Conservation (phyloP, 768 basidiomycete species). For the Amanita molliuscula region DNA sequence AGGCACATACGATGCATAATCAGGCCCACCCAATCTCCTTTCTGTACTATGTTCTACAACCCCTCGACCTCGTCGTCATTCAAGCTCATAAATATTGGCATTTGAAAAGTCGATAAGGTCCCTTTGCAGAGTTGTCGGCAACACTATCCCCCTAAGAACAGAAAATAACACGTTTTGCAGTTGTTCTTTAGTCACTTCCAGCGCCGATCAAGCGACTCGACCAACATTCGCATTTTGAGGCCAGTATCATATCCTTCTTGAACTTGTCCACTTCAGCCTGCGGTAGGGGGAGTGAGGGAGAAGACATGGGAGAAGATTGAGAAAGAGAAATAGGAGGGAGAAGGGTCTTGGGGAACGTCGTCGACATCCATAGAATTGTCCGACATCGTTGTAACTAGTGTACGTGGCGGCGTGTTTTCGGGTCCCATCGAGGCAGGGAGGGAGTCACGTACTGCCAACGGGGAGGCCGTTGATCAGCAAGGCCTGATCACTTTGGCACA, state of each 20-base stretch:
- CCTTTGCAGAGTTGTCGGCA: neutral
- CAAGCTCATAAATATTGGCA: no score
- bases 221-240: no score
- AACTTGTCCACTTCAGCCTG: neutral
- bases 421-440: no score
- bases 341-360: neutral
- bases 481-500: no score
- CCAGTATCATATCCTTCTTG: neutral
- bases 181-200: neutral
- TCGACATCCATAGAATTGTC: neutral
- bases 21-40: no score
- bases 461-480: no score
- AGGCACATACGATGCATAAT: no score
- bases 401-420: no score
- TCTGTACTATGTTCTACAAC: no score
- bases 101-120: neutral
- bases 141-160: neutral
- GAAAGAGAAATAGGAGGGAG: neutral
- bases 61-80: no score
- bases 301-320: slow-evolving; percentile 1
- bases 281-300: slow-evolving; percentile 10
- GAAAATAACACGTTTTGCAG: neutral
- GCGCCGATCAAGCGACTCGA: neutral
- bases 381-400: neutral
- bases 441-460: no score